Evolutionary conservation across 768 basidiomycete species (phyloP).

Genomic region (Panaeolus papilionaceus): DNA sequence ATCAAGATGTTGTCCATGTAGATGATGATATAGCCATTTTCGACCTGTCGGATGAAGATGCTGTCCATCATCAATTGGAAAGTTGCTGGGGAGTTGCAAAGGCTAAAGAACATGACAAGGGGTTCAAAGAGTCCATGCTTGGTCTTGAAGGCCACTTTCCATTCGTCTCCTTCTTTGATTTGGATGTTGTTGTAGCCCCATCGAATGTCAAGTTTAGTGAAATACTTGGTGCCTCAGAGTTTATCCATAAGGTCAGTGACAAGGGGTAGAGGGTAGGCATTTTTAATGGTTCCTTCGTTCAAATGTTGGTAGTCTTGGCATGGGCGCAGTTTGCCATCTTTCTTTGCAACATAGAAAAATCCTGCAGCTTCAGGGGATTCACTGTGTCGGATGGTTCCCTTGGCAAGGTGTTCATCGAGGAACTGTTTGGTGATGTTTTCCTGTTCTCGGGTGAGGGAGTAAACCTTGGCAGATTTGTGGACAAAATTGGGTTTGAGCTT

Average conservation of each 20-base stretch:
- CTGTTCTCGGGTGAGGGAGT: constrained; percentile 15
- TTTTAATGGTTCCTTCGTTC: no score
- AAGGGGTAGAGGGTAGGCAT: constrained; percentile 28
- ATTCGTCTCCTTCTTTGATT: no score
- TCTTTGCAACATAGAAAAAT: constrained; percentile 37
- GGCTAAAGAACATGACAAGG: constrained; percentile 16
- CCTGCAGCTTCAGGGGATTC: constrained; percentile 30
- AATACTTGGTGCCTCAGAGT: constrained; percentile 28
- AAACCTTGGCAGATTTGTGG: constrained; percentile 9
- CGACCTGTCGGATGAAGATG: constrained; percentile 20
- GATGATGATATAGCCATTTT: no score
- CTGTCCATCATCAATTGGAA: constrained; percentile 27
- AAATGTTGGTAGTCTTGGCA: constrained; percentile 40
- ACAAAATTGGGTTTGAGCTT: constrained; percentile 21
- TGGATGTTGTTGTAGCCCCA: no score
- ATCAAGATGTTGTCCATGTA: no score
- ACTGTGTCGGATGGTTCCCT: constrained; percentile 27
- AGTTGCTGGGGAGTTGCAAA: constrained; percentile 22
- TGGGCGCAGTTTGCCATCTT: constrained; percentile 25
- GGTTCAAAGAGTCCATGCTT: constrained; percentile 39
- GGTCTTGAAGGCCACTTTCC: constrained; percentile 45
- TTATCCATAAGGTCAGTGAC: constrained; percentile 33
- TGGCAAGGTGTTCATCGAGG: constrained; percentile 29
- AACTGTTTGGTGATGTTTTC: constrained; percentile 27
- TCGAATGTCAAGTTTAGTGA: constrained; percentile 41